These are phyloP conservation scores for Rhodotorula paludigena DNA, from an alignment of 768 basidiomycete genomes.

Conservation along the genomic window DNA sequence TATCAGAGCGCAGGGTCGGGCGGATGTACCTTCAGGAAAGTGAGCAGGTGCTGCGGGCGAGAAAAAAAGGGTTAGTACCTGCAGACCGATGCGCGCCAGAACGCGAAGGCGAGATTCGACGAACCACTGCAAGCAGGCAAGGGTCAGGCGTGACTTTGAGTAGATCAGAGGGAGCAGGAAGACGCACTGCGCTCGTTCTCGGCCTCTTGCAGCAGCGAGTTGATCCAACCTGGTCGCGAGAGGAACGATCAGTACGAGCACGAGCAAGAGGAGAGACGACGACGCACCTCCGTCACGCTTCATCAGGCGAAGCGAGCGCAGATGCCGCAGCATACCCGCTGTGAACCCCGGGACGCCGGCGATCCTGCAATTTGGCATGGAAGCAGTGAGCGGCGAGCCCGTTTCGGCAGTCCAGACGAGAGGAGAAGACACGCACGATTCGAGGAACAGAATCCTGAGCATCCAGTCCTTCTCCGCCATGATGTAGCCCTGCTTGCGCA, in stretches of 20 bases:
- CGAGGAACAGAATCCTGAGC: conserved; percentile 56
- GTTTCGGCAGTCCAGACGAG: no score
- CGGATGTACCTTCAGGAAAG: conserved; percentile 68
- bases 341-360: conserved; percentile 83
- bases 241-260: neutral
- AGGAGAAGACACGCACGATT: neutral
- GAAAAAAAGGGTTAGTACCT: conserved; percentile 4
- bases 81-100: neutral
- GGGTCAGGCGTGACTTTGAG: conserved; percentile 60
- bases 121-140: neutral
- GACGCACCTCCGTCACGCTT: conserved; percentile 57
- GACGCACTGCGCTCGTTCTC: conserved; percentile 83
- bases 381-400: no score
- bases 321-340: conserved; percentile 55
- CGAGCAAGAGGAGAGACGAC: conserved; percentile 69
- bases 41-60: conserved; percentile 54
- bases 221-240: conserved; percentile 47
- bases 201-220: conserved; percentile 65
- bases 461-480: conserved; percentile 56
- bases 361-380: no score
- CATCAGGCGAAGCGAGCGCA: conserved; percentile 82
- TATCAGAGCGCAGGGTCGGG: no score
- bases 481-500: conserved; percentile 67
- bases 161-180: conserved; percentile 48
- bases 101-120: conserved; percentile 37